Base-by-base conservation (phyloP, 441 rosid genomes). In the Syzygium malaccense region DNA sequence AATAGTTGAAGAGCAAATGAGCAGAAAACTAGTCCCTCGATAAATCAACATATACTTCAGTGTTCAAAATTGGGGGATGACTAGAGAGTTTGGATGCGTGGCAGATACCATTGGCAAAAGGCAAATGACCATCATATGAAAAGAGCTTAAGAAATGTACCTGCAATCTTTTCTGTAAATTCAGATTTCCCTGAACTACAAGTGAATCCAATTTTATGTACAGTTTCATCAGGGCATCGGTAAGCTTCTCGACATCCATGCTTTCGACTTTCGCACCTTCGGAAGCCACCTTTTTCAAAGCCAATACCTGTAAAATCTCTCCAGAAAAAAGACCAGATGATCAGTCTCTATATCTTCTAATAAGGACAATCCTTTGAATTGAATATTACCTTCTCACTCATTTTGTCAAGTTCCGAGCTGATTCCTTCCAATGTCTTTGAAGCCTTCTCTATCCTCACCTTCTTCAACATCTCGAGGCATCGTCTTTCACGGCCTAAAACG, bases 381-480 rank as follows among this genome's bases (percentile, higher is more conserved):
- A 12, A 75, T 18, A 23, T 55, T 71, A 91, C 93, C 90, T 90
- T 85, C 7, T 79, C 56, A 14, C 88, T 64, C 58, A 86, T 51
- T 64, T 89, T 88, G 89, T 88, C 90, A 11, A 92, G 88, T 57
- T 87, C 87, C 84, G 56, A 62, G 86, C 91, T 57, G 56, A 89
- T 90, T 68, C 88, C 87, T 3, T 87, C 60, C 30, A 92, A 56
- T 15, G 89, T 87, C 86, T 90, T 91, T 20, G 87, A 86, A 28
- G 88, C 89, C 86, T 91, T 92, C 86, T 91, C 91, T 37, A 79
- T 88, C 49, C 80, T 90, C 20, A 90, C 87, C 41, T 10, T 88
- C 85, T 18, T 88, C 10, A 90, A 71, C 92, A 88, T 89, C 88
- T 92, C 92, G 7, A 89, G 88, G 62, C 91, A 91, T 48, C 92